Conservation (phyloP, 2,329 filamentous ascomycete species). For the Arthrobotrys pseudoclavata region DNA sequence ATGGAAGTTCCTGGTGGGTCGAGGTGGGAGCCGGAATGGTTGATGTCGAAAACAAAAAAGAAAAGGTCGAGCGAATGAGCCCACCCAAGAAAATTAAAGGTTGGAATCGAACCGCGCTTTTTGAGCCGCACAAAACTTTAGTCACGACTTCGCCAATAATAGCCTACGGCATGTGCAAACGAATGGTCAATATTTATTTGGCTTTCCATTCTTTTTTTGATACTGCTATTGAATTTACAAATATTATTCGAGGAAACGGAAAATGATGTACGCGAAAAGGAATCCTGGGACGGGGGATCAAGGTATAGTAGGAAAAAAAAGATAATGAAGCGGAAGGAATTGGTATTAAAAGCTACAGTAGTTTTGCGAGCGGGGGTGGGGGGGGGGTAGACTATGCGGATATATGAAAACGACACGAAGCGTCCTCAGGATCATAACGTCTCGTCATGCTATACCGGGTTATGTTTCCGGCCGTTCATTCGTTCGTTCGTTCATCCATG, state of each 20-base stretch:
- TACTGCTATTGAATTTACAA: constrained; percentile 15
- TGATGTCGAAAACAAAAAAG: constrained; percentile 14
- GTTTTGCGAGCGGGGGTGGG: constrained; percentile 3
- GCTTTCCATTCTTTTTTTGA: constrained; percentile 26
- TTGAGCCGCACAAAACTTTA: constrained; percentile 40
- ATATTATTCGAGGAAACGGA: constrained; percentile 4
- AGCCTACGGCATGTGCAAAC: background rate
- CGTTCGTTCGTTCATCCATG: constrained; percentile 27
- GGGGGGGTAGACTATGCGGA: constrained; percentile 22
- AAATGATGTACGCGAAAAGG: constrained; percentile 8
- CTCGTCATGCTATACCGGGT: constrained; percentile 56
- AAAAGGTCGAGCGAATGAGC: background rate
- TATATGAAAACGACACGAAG: constrained; percentile 54
- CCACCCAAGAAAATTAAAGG: constrained; percentile 20
- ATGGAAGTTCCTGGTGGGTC: background rate
- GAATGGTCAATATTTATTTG: background rate
- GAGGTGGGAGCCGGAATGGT: background rate
- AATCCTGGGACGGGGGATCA: background rate
- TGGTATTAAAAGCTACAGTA: constrained; percentile 56
- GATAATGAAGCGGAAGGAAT: constrained; percentile 8
- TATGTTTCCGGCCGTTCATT: constrained; percentile 39
- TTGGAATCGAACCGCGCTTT: background rate
- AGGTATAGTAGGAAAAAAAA: constrained; percentile 13
- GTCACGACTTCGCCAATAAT: background rate
- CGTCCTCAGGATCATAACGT: constrained; percentile 42